phyloP scores from a whole-genome alignment of 176 grass and related monocot species.

The Leersia perrieri region DNA sequence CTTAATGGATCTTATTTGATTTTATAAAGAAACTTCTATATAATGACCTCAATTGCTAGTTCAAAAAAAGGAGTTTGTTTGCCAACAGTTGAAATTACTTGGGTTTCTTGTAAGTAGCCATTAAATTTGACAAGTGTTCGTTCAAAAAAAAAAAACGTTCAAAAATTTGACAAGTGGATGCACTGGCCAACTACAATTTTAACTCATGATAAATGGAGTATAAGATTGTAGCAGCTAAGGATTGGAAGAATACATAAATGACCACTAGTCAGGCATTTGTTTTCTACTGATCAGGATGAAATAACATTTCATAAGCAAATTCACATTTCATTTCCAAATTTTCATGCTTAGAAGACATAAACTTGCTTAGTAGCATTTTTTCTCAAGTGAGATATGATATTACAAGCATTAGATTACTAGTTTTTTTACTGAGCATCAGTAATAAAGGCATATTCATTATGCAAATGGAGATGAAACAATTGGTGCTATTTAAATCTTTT shows the following conservation, averaged over 20 bases:
- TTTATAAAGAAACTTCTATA: too few relatives aligned
- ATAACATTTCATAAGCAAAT: slow-evolving; percentile 17
- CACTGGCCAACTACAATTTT: not conserved
- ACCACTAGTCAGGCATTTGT: slow-evolving; percentile 17
- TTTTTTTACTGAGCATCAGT: not conserved
- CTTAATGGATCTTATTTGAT: too few relatives aligned
- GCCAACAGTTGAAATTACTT: slow-evolving; percentile 1
- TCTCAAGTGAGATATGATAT: not conserved
- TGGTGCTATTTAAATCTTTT: not conserved
- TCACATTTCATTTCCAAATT: not conserved
- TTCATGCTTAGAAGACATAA: not conserved
- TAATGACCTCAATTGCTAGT: not conserved
- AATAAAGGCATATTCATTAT: slow-evolving; percentile 19
- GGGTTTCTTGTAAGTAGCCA: not conserved
- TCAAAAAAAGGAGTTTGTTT: not conserved
- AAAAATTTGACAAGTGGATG: not conserved
- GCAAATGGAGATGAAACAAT: not conserved
- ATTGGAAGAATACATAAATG: not conserved
- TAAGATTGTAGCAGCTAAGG: slow-evolving; percentile 6
- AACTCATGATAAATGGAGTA: slow-evolving; percentile 2
- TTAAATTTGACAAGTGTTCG: not conserved
- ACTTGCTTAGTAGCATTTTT: not conserved
- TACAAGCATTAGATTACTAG: not conserved
- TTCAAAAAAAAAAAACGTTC: too few relatives aligned
- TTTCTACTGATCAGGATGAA: not conserved